A percentile compares a stretch with the other conserved stretches of the same genome.
These are phyloP conservation scores for Monilinia fructicola DNA, from an alignment of 2,329 filamentous ascomycete species.

Conservation along the genomic window DNA sequence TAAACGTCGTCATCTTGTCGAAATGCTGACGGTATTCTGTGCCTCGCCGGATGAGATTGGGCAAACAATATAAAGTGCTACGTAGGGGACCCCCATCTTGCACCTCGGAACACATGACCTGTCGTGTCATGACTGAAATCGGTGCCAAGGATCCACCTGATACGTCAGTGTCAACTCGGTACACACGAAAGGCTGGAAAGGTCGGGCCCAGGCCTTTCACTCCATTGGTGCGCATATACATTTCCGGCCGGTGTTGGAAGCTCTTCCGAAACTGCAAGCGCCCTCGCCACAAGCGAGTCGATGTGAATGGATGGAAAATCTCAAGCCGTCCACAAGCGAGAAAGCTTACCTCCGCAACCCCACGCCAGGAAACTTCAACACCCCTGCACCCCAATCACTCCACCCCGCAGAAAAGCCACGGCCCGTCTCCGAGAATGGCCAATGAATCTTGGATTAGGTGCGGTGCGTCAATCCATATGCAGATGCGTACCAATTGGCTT, in stretches of 20 bases:
- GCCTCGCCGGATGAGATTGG: not conserved
- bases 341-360: not conserved
- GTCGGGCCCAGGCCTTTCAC: too few relatives aligned
- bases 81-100: conserved; percentile 19
- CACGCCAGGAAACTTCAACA: not conserved
- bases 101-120: conserved; percentile 13
- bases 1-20: conserved; percentile 67
- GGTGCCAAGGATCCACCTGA: not conserved
- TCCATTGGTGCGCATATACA: conserved; percentile 25
- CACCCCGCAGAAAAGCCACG: not conserved
- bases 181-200: not conserved
- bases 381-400: not conserved
- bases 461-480: not conserved
- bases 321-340: conserved; percentile 5
- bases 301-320: conserved; percentile 17
- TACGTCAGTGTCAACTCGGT: not conserved
- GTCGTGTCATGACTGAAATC: not conserved
- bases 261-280: not conserved
- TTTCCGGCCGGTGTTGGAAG: not conserved
- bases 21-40: not conserved
- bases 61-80: conserved; percentile 11
- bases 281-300: conserved; percentile 7
- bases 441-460: not conserved
- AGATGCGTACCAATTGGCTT: conserved; percentile 15
- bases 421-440: not conserved